These are phyloP conservation scores for Cladorrhinum sp. DNA, from an alignment of 2,329 filamentous ascomycete species.

Conservation along the genomic window DNA sequence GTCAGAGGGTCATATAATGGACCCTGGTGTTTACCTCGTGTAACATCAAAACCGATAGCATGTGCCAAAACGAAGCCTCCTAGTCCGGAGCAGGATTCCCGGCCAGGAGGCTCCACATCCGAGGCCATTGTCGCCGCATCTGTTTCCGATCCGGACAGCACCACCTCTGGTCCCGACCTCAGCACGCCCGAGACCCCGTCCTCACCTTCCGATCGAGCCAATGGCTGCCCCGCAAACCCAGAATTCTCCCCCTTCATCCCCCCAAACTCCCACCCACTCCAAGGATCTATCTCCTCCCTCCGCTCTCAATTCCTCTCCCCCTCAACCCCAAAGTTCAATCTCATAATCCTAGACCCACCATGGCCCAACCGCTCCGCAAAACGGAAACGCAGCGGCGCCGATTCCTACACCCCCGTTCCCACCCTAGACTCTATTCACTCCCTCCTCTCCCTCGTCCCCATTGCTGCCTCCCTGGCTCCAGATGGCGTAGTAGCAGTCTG, in stretches of 20 bases:
- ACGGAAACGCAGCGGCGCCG: slow-evolving; percentile 41
- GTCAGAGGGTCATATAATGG: slow-evolving; percentile 38
- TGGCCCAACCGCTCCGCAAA: slow-evolving; percentile 77
- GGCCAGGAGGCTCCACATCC: neutral
- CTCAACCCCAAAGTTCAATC: slow-evolving; percentile 54
- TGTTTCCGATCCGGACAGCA: neutral
- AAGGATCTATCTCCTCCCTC: slow-evolving; percentile 46
- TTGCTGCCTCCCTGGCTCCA: slow-evolving; percentile 51
- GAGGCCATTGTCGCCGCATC: neutral
- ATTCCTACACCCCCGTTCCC: slow-evolving; percentile 44
- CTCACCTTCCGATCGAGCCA: neutral
- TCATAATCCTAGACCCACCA: slow-evolving; percentile 72
- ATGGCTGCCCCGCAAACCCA: slow-evolving; percentile 2
- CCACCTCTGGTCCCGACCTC: neutral
- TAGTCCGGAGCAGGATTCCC: neutral
- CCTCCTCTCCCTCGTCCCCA: slow-evolving; percentile 54
- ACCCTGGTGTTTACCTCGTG: slow-evolving; percentile 47
- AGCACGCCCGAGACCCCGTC: neutral
- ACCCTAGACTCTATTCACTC: slow-evolving; percentile 44
- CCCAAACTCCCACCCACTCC: slow-evolving; percentile 42
- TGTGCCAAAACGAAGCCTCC: neutral
- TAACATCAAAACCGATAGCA: slow-evolving; percentile 15
- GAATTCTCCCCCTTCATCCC: slow-evolving; percentile 35
- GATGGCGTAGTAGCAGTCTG: slow-evolving; percentile 66
- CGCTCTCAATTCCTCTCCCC: slow-evolving; percentile 39